These are phyloP conservation scores for Dichomitus squalens DNA, from an alignment of 1,284 basidiomycete species.

Conservation along the genomic window DNA sequence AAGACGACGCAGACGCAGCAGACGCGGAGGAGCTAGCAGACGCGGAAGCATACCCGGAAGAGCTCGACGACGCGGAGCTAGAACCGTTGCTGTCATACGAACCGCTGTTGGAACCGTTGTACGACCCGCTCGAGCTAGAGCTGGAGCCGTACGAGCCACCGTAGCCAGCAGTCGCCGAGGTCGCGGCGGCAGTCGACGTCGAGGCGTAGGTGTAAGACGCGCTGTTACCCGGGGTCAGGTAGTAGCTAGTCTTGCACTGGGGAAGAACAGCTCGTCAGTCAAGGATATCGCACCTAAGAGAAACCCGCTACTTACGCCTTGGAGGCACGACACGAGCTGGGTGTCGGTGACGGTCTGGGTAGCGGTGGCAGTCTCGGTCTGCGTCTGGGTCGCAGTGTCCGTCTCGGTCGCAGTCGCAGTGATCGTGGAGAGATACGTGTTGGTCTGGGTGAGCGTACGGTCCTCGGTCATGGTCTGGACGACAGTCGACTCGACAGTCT, in stretches of 20 bases:
- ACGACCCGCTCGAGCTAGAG: background rate
- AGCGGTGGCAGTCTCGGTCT: constrained; percentile 25
- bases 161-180: constrained; percentile 14
- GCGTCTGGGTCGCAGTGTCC: constrained; percentile 38
- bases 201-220: constrained; percentile 51
- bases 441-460: constrained; percentile 29
- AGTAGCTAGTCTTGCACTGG: constrained; percentile 62
- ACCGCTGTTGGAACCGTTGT: background rate
- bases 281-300: background rate
- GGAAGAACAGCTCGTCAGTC: background rate
- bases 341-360: constrained; percentile 51
- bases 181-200: constrained; percentile 13
- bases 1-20: background rate
- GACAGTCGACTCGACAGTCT: constrained; percentile 34
- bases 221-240: constrained; percentile 53
- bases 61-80: background rate
- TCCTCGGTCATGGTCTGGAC: constrained; percentile 34
- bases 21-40: background rate
- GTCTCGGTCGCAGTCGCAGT: constrained; percentile 35
- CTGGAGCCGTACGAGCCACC: background rate
- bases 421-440: constrained; percentile 25
- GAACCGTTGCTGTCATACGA: background rate
- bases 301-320: constrained; percentile 38
- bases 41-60: background rate
- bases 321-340: constrained; percentile 55